phyloP scores from a whole-genome alignment of 495 filamentous ascomycete genomes.

The Talaromyces wortmannii region DNA sequence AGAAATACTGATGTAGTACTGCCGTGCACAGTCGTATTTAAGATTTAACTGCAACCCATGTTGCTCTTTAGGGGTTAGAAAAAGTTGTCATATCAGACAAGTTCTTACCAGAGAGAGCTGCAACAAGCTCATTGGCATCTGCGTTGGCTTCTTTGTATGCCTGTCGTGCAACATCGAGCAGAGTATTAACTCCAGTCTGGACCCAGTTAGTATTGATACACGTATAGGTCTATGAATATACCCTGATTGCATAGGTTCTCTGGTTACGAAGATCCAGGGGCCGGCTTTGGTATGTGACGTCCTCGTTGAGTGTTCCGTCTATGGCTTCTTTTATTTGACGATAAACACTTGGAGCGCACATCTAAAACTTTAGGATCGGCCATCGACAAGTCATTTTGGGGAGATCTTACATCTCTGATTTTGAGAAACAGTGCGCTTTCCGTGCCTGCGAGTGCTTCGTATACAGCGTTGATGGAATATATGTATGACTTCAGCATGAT shows the following conservation, averaged over 20 bases:
- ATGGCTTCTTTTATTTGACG: slow-evolving; percentile 57
- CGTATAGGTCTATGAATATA: slow-evolving; percentile 16
- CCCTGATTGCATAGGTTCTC: slow-evolving; percentile 86
- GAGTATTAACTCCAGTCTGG: slow-evolving; percentile 75
- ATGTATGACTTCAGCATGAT: slow-evolving; percentile 83
- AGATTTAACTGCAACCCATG: slow-evolving; percentile 57
- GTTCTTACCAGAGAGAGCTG: slow-evolving; percentile 51
- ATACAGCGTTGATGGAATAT: slow-evolving; percentile 56
- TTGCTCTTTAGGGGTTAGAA: slow-evolving; percentile 38
- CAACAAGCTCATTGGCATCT: slow-evolving; percentile 65
- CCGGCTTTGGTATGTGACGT: slow-evolving; percentile 68
- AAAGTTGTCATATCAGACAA: not conserved
- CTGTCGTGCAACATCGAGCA: slow-evolving; percentile 80
- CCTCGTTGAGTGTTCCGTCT: slow-evolving; percentile 67
- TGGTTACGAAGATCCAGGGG: slow-evolving; percentile 89
- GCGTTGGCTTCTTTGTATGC: slow-evolving; percentile 79
- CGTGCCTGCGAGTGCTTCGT: slow-evolving; percentile 59
- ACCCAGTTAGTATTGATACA: slow-evolving; percentile 7
- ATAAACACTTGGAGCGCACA: slow-evolving; percentile 58
- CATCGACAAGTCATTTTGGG: not conserved
- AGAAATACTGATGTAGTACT: slow-evolving; percentile 73
- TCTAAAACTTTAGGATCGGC: slow-evolving; percentile 21
- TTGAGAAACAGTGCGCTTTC: slow-evolving; percentile 57
- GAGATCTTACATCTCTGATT: slow-evolving; percentile 49
- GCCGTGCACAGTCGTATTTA: slow-evolving; percentile 67